Evolutionary conservation across 208 protist genomes (phyloP).

Genomic region (Kentomonas sorsogonicus): DNA sequence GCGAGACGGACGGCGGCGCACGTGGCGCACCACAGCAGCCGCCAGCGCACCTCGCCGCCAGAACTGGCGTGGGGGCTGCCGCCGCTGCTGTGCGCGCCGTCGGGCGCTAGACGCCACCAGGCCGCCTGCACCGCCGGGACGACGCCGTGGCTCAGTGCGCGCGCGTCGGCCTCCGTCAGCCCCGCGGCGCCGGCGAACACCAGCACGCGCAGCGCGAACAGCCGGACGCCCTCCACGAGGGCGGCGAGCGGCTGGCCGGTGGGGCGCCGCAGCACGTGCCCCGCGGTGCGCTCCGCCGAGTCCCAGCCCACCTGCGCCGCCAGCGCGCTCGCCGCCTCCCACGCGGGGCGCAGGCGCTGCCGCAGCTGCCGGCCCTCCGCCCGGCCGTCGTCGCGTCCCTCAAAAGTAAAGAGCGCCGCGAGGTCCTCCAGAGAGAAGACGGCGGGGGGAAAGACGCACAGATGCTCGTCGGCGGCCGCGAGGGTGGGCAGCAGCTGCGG

Average conservation of each 20-base stretch:
- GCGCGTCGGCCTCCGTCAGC: not conserved
- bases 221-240: constrained; percentile 60
- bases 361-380: not conserved
- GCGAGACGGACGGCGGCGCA: too few relatives aligned
- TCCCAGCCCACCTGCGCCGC: constrained; percentile 20
- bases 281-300: constrained; percentile 8
- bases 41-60: too few relatives aligned
- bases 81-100: too few relatives aligned
- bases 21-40: too few relatives aligned
- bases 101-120: too few relatives aligned
- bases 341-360: not conserved
- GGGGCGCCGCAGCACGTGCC: constrained; percentile 21
- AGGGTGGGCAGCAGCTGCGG: not conserved
- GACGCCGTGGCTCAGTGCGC: not conserved
- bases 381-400: not conserved
- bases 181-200: constrained; percentile 21
- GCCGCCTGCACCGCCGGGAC: too few relatives aligned
- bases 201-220: constrained; percentile 45
- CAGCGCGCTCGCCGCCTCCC: constrained; percentile 9
- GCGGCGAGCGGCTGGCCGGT: constrained; percentile 35
- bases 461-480: not conserved
- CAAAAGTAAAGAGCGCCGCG: not conserved
- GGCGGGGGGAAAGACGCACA: too few relatives aligned
- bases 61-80: too few relatives aligned
- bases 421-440: not conserved